Conservation (phyloP, 2,329 filamentous ascomycete species). For the Aspergillus clavatus region DNA sequence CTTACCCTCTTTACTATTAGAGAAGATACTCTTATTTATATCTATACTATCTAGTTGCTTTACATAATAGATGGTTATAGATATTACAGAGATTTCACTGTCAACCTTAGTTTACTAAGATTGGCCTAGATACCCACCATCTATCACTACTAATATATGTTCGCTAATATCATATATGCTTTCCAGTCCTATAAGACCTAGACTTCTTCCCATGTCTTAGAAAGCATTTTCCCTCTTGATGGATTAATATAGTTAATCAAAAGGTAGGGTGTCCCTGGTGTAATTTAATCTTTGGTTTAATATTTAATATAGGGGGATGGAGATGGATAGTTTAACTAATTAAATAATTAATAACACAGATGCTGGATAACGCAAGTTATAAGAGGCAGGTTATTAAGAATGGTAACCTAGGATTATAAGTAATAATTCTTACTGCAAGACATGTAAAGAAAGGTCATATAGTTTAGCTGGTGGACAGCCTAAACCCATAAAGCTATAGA, state of each 20-base stretch:
- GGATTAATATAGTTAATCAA: constrained; percentile 19
- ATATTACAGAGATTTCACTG: too few relatives aligned
- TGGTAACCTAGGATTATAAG: constrained; percentile 6
- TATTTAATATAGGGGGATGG: constrained; percentile 4
- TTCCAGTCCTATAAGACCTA: too few relatives aligned
- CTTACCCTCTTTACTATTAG: too few relatives aligned
- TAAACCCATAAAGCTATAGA: constrained; percentile 24
- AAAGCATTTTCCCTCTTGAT: constrained; percentile 17
- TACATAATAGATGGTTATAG: too few relatives aligned
- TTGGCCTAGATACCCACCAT: too few relatives aligned
- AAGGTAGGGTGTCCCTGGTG: constrained; percentile 10
- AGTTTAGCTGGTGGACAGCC: constrained; percentile 19
- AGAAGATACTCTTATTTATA: too few relatives aligned
- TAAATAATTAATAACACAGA: constrained; percentile 5
- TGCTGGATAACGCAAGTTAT: constrained; percentile 3
- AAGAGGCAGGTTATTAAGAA: constrained; percentile 7
- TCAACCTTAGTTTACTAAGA: too few relatives aligned
- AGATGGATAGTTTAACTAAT: constrained; percentile 4
- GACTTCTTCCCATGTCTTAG: constrained; percentile 16
- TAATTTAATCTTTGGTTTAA: background rate
- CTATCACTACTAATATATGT: too few relatives aligned
- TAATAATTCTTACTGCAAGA: background rate
- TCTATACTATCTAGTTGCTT: too few relatives aligned
- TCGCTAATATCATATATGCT: too few relatives aligned
- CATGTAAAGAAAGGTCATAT: constrained; percentile 4